Conservation (phyloP, 2,329 filamentous ascomycete genomes). For the Hypoxylon sp. region DNA sequence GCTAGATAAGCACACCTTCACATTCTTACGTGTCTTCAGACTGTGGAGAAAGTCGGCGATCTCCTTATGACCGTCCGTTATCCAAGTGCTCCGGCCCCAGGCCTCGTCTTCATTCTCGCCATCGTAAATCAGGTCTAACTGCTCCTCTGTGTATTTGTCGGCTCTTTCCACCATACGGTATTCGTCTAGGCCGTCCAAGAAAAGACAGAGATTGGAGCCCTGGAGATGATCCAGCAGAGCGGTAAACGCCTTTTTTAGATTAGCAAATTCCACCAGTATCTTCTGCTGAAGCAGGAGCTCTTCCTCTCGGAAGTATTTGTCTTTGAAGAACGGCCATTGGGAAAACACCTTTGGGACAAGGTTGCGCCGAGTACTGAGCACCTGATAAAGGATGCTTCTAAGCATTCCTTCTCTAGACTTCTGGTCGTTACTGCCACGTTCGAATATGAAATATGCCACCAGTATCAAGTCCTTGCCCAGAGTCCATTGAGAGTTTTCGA, state of each 20-base stretch:
- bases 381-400: neutral
- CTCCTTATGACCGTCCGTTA: neutral
- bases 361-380: neutral
- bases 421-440: neutral
- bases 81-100: neutral
- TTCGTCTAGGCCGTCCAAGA: neutral
- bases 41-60: neutral
- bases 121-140: slow-evolving; percentile 1
- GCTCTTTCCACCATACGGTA: neutral
- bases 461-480: neutral
- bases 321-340: neutral
- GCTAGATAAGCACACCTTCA: neutral
- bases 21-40: neutral
- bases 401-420: neutral
- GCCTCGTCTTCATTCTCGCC: neutral
- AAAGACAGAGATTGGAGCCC: neutral
- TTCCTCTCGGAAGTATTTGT: neutral
- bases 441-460: neutral
- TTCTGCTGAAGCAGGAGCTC: neutral
- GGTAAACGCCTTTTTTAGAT: neutral
- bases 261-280: neutral
- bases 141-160: neutral
- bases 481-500: neutral
- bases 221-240: neutral
- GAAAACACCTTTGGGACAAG: neutral